Evolutionary conservation across 768 basidiomycete species (phyloP), one percentile per base, ranked within the genome.

Genomic region (Leccinum barrowsii): DNA sequence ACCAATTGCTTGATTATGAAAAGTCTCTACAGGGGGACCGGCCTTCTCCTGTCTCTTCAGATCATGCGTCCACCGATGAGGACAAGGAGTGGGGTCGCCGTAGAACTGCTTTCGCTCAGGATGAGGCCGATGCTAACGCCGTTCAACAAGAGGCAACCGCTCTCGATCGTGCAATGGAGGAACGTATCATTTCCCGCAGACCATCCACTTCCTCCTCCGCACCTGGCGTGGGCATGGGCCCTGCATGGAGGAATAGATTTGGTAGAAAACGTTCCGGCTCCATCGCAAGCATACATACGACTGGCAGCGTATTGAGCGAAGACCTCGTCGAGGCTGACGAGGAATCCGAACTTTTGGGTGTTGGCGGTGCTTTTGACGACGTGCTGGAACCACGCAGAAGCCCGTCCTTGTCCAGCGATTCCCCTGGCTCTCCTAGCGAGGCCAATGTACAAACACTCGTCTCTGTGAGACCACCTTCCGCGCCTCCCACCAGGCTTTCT

Each of bases 1-100:
- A 94, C 80, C 93, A 95, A 75, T 79, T 96, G 48, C 78, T 93
- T 66, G 94, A 95, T 71, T 96, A 94, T 73, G 92, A 94, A 73
- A 89, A 91, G 61, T 80, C 79, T 52, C 75, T 91, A 56, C 82
- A 80, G 64, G 75, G 79, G 44, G 80, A 78, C 55, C 72, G 74
- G 57, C 65, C 70, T 21, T 85, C 84, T 5, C 81, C 80, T 52
- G 78, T 74, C 17, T 67, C 74, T 48, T 89, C 84, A 47, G 86
- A 85, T 60, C 74, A 70, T 17, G 82, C 84, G 24, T 73, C 76
- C 42, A 82, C 80, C 30, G 84, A 86, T 24, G 87, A 89, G 35
- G 87, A 89, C 66, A 90, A 86, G 67, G 92, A 91, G 68, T 92
- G 91, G 91, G 81, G 84, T 55, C 86, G 89, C 47, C 81, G 80